Base-by-base conservation (phyloP, 768 basidiomycete genomes). In the Serendipita sp. region DNA sequence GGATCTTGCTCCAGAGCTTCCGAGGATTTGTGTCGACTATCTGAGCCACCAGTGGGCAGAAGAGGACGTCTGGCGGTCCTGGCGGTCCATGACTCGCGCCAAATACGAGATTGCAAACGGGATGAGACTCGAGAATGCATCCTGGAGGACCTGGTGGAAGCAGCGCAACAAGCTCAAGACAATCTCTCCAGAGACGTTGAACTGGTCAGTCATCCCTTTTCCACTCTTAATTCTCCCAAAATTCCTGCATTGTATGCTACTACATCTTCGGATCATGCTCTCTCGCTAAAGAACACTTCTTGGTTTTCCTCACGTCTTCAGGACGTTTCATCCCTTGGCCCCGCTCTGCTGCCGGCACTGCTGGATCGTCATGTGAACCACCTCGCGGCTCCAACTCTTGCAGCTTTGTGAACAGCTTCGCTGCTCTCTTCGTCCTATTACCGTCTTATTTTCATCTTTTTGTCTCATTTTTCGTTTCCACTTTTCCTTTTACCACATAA, bases 81-180 rank as follows among this genome's bases (percentile, higher is more conserved):
- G 95, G 95, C 81, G 94, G 68, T 90, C 85, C 72, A 98, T 97
- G 92, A 98, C 95, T 56, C 82, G 90, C 65, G 90, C 93, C 79
- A 99, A 98, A 83, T 89, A 95, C 73, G 94, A 92, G 76, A 96
- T 99, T 72, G 84, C 91, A 5, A 98, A 99, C 73, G 95, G 95
- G 54, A 80, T 88, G 56, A 79, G 95, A 58, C 83, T 99, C 65
- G 96, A 99, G 79, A 99, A 99, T 71, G 96, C 96, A 8, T 90
- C 88, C 66, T 99, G 95, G 95, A 79, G 95, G 46, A 98, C 94
- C 0, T 99, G 95, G 95, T 97, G 94, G 86, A 98, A 98, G 76
- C 94, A 98, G 81, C 80, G 96, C 67, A 97, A 97, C 71, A 89
- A 93, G 69, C 82, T 99, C 67, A 90, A 88, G 78, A 99, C 96